Evolutionary conservation across 2,329 filamentous ascomycete species (phyloP), one percentile per base, ranked within the genome.

Genomic region (Fusarium haematococcum): DNA sequence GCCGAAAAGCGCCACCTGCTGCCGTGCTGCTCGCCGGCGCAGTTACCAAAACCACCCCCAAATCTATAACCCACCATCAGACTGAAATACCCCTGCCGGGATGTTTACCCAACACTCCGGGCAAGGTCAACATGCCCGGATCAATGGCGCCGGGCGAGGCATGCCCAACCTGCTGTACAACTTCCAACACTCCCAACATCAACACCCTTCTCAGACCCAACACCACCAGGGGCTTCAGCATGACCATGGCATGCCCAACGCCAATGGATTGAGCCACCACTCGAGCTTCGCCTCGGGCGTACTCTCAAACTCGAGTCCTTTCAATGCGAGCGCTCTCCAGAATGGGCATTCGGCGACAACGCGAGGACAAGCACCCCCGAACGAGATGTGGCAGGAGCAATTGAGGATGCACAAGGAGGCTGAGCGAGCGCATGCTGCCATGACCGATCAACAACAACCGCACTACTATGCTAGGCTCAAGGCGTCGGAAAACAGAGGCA

Each of bases 301-400:
- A 37, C 86, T 95, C 74, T 88, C 91, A 7, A 93, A 88, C 76
- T 88, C 91, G 37, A 91, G 91, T 63, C 87, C 89, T 10, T 92
- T 91, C 78, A 88, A 86, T 18, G 83, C 87, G 11, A 86, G 81
- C 73, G 85, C 82, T 68, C 82, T 91, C 35, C 88, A 90, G 64
- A 92, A 91, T 78, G 90, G 90, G 39, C 89, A 91, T 65, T 79
- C 84, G 8, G 81, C 83, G 18, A 85, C 84, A 58, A 82, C 86
- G 20, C 84, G 90, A 59, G 85, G 83, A 35, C 89, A 90, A 73
- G 83, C 83, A 30, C 88, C 88, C 65, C 87, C 85, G 65, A 91
- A 85, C 73, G 91, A 92, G 77, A 93, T 97, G 83, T 98, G 95
- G 95, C 91, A 93, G 74, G 93, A 97, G 80, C 97, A 99, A 84